Base-by-base conservation (phyloP, 1,284 basidiomycete genomes). In the Gymnopus androsaceus region DNA sequence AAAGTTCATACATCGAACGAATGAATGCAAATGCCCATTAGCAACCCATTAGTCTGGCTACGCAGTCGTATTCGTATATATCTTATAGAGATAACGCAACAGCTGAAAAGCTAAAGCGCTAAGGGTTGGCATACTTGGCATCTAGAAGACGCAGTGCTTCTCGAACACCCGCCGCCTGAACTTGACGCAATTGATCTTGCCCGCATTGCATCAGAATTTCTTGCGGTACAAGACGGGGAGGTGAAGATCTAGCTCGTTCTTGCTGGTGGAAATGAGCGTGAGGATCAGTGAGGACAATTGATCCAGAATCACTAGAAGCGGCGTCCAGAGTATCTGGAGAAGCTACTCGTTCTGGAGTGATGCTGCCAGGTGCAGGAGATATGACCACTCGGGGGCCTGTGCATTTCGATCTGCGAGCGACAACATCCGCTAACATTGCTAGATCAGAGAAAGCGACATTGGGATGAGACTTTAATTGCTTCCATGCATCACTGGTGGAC, bases 401-500 rank as follows among this genome's bases (percentile, higher is more conserved):
- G 66, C 90, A 94, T 66, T 84, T 87, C 30, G 90, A 88, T 42
- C 90, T 80, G 46, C 90, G 84, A 2, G 91, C 88, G 21, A 95
- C 93, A 30, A 95, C 93, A 60, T 94, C 92, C 1, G 93, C 93
- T 44, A 95, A 80, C 36, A 94, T 77, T 0, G 85, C 75, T 45
- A 95, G 76, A 67, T 94, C 90, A 12, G 91, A 82, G 67, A 92
- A 94, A 41, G 84, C 82, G 51, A 90, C 85, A 62, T 94, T 94
- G 1, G 93, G 93, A 73, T 95, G 93, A 3, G 87, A 86, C 73
- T 95, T 95, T 62, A 95, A 76, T 60, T 87, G 85, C 53, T 81
- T 85, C 93, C 93, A 95, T 4, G 92, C 93, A 58, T 89, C 84
- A 66, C 90, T 87, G 42, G 88, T 90, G 17, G 91, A 83, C 50